These are phyloP conservation scores for Penicillium sp. DNA, from an alignment of 2,329 filamentous ascomycete species.

Conservation along the genomic window DNA sequence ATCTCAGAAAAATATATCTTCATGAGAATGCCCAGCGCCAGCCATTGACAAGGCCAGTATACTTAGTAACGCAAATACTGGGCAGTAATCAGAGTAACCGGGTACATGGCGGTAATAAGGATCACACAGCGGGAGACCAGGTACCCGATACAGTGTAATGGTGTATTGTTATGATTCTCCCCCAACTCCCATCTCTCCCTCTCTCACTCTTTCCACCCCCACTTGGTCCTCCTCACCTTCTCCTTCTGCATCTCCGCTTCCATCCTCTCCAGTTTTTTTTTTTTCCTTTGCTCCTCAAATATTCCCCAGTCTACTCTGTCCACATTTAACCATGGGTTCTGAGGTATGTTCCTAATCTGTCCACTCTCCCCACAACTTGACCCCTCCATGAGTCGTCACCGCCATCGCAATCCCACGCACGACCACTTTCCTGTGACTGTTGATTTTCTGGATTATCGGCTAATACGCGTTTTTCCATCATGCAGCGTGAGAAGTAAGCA, in stretches of 20 bases:
- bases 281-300: slow-evolving; percentile 6
- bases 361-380: slow-evolving; percentile 5
- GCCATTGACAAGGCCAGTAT: background rate
- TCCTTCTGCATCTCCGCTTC: slow-evolving; percentile 18
- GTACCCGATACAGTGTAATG: slow-evolving; percentile 14
- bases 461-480: slow-evolving; percentile 30
- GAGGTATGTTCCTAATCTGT: slow-evolving; percentile 55
- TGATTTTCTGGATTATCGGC: slow-evolving; percentile 23
- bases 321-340: slow-evolving; percentile 56
- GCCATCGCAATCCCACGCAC: slow-evolving; percentile 24
- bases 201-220: slow-evolving; percentile 22
- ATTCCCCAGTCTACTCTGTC: slow-evolving; percentile 11
- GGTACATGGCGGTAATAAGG: slow-evolving; percentile 6
- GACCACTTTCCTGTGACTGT: slow-evolving; percentile 9
- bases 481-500: slow-evolving; percentile 68
- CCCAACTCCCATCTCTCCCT: slow-evolving; percentile 14
- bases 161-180: slow-evolving; percentile 21
- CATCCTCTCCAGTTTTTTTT: slow-evolving; percentile 1
- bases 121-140: slow-evolving; percentile 1
- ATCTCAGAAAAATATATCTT: background rate
- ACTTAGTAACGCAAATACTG: background rate
- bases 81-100: slow-evolving; percentile 3
- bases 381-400: slow-evolving; percentile 36
- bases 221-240: slow-evolving; percentile 26
- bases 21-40: background rate